Conservation (phyloP, 2,329 filamentous ascomycete genomes). For the Beauveria asiatica region DNA sequence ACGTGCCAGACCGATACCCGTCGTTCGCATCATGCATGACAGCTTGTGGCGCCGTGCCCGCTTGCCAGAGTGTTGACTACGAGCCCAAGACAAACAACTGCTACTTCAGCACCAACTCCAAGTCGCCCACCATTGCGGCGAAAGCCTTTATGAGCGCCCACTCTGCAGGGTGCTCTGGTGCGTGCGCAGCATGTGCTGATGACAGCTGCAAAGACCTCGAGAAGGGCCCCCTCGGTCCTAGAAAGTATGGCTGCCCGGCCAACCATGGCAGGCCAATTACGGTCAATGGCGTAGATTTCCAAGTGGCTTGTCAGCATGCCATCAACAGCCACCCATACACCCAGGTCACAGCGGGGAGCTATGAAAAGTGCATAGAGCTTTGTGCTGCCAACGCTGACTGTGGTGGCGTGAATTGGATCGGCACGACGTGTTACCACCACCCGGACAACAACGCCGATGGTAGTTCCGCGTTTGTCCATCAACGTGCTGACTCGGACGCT, state of each 20-base stretch:
- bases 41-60: constrained; percentile 12
- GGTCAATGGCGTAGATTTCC: neutral
- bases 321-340: neutral
- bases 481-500: neutral
- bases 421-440: neutral
- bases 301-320: neutral
- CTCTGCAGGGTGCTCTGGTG: constrained; percentile 13
- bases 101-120: constrained; percentile 11
- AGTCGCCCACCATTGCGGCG: constrained; percentile 12
- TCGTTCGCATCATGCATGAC: constrained; percentile 11
- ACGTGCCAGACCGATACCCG: neutral
- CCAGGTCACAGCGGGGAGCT: neutral
- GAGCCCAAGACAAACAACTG: constrained; percentile 13
- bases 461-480: neutral
- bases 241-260: neutral
- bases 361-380: neutral
- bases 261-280: neutral
- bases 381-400: neutral
- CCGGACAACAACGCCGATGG: neutral
- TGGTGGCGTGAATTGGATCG: neutral
- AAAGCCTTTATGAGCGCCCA: constrained; percentile 15
- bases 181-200: neutral
- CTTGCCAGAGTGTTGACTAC: constrained; percentile 14
- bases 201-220: neutral
- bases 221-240: neutral